Percentiles rank a stretch among this genome's conserved stretches.
Evolutionary conservation across 257 asterid species (phyloP).

Genomic region (Buddleja alternifolia): DNA sequence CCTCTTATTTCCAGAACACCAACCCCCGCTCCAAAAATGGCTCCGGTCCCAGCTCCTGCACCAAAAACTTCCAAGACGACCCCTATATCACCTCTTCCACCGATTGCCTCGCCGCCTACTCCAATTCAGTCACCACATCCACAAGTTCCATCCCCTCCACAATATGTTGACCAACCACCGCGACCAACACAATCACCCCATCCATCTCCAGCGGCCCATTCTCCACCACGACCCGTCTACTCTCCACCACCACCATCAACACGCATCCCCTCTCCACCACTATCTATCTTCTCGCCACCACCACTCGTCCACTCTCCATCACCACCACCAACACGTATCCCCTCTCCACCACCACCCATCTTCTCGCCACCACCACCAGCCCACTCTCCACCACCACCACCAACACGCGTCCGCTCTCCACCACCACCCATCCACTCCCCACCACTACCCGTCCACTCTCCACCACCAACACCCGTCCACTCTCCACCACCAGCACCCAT

Average conservation of each 20-base stretch:
- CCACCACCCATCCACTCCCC: slow-evolving; percentile 4
- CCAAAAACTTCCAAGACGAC: not conserved
- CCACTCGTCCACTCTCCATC: not conserved
- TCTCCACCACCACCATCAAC: too few relatives aligned
- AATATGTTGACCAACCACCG: too few relatives aligned
- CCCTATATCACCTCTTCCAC: slow-evolving; percentile 1
- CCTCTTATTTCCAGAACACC: not conserved
- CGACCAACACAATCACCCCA: not conserved
- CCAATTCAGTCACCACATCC: not conserved
- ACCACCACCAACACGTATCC: not conserved
- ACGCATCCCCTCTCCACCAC: too few relatives aligned
- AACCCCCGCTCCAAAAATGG: slow-evolving; percentile 13
- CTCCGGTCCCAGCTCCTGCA: slow-evolving; percentile 20
- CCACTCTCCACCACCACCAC: slow-evolving; percentile 2
- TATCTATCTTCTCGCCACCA: not conserved
- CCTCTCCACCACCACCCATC: too few relatives aligned
- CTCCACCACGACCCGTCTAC: not conserved
- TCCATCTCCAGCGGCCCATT: slow-evolving; percentile 9
- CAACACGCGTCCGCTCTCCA: not conserved
- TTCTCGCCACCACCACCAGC: not conserved
- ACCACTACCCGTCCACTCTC: not conserved
- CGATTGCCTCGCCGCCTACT: slow-evolving; percentile 8
- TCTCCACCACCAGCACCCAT: slow-evolving; percentile 22
- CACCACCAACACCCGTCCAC: slow-evolving; percentile 22
- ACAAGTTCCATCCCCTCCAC: slow-evolving; percentile 8